phyloP scores from a whole-genome alignment of 345 rosid species.

The Heritiera littoralis region DNA sequence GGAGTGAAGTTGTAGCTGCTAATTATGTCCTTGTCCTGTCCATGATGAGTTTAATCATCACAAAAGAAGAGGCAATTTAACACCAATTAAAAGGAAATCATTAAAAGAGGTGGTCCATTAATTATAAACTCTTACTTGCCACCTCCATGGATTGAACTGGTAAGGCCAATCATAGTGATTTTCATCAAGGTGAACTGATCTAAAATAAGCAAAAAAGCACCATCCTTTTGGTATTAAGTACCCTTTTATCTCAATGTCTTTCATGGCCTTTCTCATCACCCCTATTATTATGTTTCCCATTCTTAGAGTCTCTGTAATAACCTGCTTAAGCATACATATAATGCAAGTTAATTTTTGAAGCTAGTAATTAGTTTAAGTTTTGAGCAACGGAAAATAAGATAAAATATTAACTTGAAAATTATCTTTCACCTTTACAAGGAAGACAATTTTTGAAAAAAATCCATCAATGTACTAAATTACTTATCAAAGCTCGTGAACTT shows the following conservation, averaged over 20 bases:
- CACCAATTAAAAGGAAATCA: too few species aligned
- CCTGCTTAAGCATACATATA: constrained; percentile 40
- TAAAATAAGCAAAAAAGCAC: constrained; percentile 80
- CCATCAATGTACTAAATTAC: too few species aligned
- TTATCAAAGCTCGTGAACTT: too few species aligned
- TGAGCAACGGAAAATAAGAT: too few species aligned
- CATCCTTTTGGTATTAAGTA: constrained; percentile 89
- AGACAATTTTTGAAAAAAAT: too few species aligned
- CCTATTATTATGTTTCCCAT: constrained; percentile 89
- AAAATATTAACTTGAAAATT: too few species aligned
- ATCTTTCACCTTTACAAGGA: too few species aligned
- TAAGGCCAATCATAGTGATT: constrained; percentile 75
- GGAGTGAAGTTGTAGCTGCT: constrained; percentile 70
- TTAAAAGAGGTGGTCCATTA: background rate
- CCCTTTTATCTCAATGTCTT: constrained; percentile 77
- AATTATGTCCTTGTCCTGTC: constrained; percentile 63
- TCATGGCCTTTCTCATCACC: constrained; percentile 90
- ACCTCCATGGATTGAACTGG: constrained; percentile 92
- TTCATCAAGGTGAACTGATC: constrained; percentile 96
- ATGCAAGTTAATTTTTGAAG: background rate
- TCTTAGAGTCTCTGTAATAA: constrained; percentile 86
- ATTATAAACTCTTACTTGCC: constrained; percentile 64
- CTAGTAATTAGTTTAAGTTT: background rate
- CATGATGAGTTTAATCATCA: background rate
- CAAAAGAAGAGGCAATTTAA: too few species aligned